Conservation (phyloP, 164 flowering plant genomes). For the Magnolia sinica region DNA sequence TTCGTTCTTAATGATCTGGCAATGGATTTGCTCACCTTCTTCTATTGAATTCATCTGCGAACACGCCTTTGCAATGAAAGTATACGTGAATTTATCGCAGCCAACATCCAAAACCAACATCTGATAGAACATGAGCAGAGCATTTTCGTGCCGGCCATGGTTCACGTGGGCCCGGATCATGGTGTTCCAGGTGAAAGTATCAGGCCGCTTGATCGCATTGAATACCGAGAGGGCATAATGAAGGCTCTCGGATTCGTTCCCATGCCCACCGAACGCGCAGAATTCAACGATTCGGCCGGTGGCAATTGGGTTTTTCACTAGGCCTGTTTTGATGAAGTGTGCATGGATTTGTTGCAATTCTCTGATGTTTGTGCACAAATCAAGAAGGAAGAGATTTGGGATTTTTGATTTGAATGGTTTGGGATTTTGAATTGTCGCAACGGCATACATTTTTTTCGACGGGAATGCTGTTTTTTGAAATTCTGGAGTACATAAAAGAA, state of each 20-base stretch:
- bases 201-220: constrained; percentile 17
- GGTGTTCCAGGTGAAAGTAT: constrained; percentile 24
- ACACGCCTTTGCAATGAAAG: constrained; percentile 24
- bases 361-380: constrained; percentile 20
- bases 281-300: constrained; percentile 23
- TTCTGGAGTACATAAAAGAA: no score
- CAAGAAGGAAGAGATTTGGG: no score
- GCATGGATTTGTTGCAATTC: constrained; percentile 36
- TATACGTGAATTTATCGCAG: constrained; percentile 17
- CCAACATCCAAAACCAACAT: constrained; percentile 9
- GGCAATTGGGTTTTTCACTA: constrained; percentile 14
- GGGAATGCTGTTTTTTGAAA: no score
- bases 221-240: constrained; percentile 23
- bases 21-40: constrained; percentile 33
- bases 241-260: constrained; percentile 20
- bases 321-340: constrained; percentile 27
- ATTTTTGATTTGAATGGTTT: no score
- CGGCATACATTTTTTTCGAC: no score
- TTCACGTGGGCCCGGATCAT: constrained; percentile 20
- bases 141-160: constrained; percentile 14
- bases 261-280: constrained; percentile 17
- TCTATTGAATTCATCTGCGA: constrained; percentile 18
- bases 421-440: no score
- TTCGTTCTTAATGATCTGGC: constrained; percentile 24
- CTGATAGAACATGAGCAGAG: constrained; percentile 15